Percentiles rank a stretch among this genome's conserved stretches.
Evolutionary conservation across 768 basidiomycete genomes (phyloP).

Genomic region (Leccinum sublutescens): DNA sequence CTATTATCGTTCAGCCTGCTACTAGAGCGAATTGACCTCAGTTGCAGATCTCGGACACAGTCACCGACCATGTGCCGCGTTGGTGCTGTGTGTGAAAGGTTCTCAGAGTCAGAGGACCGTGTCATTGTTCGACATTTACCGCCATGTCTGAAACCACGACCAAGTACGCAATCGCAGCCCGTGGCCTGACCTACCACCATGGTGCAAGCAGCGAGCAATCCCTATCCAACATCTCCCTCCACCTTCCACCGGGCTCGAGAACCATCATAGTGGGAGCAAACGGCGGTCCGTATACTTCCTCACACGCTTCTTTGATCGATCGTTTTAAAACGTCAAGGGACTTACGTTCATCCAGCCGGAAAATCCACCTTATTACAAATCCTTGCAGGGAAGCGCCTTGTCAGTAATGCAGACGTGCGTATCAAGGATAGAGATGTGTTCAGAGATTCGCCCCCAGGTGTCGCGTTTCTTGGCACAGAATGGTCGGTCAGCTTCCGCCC

Average conservation of each 20-base stretch:
- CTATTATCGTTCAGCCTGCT: neutral
- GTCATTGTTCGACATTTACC: neutral
- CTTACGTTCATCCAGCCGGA: slow-evolving; percentile 52
- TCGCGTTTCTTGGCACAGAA: slow-evolving; percentile 91
- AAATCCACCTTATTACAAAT: slow-evolving; percentile 97
- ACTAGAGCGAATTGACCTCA: neutral
- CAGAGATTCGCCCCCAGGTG: slow-evolving; percentile 75
- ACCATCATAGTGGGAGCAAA: slow-evolving; percentile 92
- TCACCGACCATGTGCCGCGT: neutral
- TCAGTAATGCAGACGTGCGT: slow-evolving; percentile 59
- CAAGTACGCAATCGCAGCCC: slow-evolving; percentile 35
- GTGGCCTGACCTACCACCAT: slow-evolving; percentile 60
- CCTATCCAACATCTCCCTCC: slow-evolving; percentile 61
- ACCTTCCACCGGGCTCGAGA: slow-evolving; percentile 71
- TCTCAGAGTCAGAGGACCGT: neutral
- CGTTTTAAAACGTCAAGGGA: neutral
- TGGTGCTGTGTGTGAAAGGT: neutral
- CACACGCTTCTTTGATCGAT: neutral
- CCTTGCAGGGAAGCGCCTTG: slow-evolving; percentile 86
- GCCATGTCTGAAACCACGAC: slow-evolving; percentile 3
- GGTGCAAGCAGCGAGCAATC: slow-evolving; percentile 43
- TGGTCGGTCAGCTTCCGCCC: slow-evolving; percentile 52
- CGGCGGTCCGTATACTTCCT: slow-evolving; percentile 59
- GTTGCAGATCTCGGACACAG: neutral
- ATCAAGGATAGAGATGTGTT: slow-evolving; percentile 88